Evolutionary conservation across 495 filamentous ascomycete species (phyloP), one percentile per base, ranked within the genome.

Genomic region (Trichoderma erinaceum): DNA sequence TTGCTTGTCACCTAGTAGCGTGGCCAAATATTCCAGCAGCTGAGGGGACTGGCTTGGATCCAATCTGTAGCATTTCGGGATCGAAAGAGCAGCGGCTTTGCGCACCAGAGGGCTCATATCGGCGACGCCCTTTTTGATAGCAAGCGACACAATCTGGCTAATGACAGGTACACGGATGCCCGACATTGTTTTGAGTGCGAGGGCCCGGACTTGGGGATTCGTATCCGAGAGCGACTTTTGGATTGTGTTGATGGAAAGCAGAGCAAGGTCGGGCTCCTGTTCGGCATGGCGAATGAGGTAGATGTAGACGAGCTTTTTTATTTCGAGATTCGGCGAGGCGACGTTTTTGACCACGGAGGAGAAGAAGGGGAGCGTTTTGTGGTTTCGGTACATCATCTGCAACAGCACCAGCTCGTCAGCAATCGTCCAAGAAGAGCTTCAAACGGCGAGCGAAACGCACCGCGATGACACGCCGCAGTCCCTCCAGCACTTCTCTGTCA

Each of bases 221-320:
- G 88, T 82, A 78, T 97, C 95, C 16, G 92, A 95, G 50, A 99
- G 85, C 27, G 94, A 94, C 77, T 97, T 97, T 75, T 98, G 95
- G 71, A 99, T 97, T 15, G 94, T 94, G 78, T 99, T 99, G 82
- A 99, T 97, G 50, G 93, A 96, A 23, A 99, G 84, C 12, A 99
- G 84, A 63, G 96, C 93, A 38, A 97, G 89, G 76, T 99, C 95
- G 44, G 94, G 95, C 71, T 97, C 94, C 52, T 90, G 86, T 75
- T 97, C 95, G 73, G 95, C 94, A 86, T 98, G 92, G 74, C 93
- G 90, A 69, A 97, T 88, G 68, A 99, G 87, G 77, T 96, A 97
- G 75, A 97, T 96, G 82, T 98, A 97, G 68, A 99, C 95, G 63
- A 99, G 86, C 75, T 97, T 98, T 78, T 97, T 96, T 73, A 97